Percentiles rank a stretch among this genome's conserved stretches.
phyloP scores from a whole-genome alignment of 345 rosid species.

The Heritiera littoralis region DNA sequence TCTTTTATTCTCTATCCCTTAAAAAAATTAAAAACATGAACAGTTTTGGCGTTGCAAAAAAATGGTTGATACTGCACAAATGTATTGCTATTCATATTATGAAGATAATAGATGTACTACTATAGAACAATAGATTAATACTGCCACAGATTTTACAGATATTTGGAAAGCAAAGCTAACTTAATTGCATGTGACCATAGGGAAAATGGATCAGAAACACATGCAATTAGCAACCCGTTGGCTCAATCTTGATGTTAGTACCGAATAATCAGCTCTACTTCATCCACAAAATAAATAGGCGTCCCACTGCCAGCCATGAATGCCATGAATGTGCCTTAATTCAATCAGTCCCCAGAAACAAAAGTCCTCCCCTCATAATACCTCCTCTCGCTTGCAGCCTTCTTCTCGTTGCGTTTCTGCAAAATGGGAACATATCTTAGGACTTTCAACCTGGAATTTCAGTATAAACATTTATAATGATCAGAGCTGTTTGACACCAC shows the following conservation, averaged over 20 bases:
- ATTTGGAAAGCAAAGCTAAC: slow-evolving; percentile 20
- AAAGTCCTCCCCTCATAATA: slow-evolving; percentile 60
- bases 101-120: neutral
- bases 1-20: too few relatives aligned
- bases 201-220: neutral
- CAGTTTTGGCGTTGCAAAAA: too few relatives aligned
- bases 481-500: neutral
- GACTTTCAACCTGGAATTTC: neutral
- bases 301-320: neutral
- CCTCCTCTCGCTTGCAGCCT: slow-evolving; percentile 60
- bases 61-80: too few relatives aligned
- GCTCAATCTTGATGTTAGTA: slow-evolving; percentile 6
- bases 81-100: neutral
- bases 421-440: neutral
- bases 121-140: neutral
- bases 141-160: neutral
- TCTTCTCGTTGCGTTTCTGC: slow-evolving; percentile 80
- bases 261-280: slow-evolving; percentile 5
- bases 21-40: too few relatives aligned
- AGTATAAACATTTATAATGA: neutral
- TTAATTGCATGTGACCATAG: slow-evolving; percentile 15
- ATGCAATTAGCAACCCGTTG: slow-evolving; percentile 16
- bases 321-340: neutral
- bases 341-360: slow-evolving; percentile 46
- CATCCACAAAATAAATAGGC: neutral